phyloP scores from a whole-genome alignment of 345 rosid species.

The Garcia nutans region DNA sequence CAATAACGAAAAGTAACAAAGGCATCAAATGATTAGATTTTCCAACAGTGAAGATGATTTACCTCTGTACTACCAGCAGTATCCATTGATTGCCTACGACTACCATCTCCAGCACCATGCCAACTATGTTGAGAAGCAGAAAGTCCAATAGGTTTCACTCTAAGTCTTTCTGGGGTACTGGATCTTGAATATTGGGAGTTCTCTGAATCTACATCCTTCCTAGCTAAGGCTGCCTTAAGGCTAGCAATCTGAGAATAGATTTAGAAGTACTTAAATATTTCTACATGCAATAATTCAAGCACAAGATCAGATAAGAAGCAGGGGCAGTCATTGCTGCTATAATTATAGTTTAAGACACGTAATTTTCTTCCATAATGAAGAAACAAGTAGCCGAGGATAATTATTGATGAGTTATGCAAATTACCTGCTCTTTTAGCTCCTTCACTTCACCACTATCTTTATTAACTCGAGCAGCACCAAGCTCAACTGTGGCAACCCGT shows the following conservation, averaged over 20 bases:
- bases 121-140: constrained; percentile 26
- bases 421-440: constrained; percentile 39
- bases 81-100: constrained; percentile 10
- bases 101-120: constrained; percentile 13
- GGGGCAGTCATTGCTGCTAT: background rate
- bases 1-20: background rate
- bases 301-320: background rate
- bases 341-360: background rate
- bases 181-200: constrained; percentile 26
- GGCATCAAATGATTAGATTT: background rate
- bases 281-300: background rate
- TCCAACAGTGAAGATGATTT: background rate
- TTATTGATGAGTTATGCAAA: no score
- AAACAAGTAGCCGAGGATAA: background rate
- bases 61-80: constrained; percentile 18
- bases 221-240: constrained; percentile 34
- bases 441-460: constrained; percentile 31
- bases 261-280: background rate
- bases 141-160: constrained; percentile 14
- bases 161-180: constrained; percentile 29
- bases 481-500: constrained; percentile 38
- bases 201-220: constrained; percentile 29
- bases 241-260: constrained; percentile 25
- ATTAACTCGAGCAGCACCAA: constrained; percentile 39
- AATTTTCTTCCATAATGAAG: background rate